Percentiles rank a stretch among this genome's conserved stretches.
Conservation (phyloP, 768 basidiomycete genomes). For the Naganishia randhawae region DNA sequence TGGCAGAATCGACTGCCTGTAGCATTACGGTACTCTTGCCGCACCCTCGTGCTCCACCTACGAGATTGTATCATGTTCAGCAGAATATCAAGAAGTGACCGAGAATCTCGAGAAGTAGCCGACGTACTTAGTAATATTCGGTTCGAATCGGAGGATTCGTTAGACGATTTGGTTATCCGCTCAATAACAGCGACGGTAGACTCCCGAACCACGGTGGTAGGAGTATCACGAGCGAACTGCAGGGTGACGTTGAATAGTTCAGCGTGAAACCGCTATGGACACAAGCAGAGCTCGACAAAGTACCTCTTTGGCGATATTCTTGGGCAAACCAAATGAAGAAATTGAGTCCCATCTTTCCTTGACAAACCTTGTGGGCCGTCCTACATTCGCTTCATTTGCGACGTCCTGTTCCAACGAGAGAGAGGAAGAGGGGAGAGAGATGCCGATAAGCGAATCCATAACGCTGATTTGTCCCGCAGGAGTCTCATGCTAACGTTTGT, state of each 20-base stretch:
- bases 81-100: constrained; percentile 11
- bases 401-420: constrained; percentile 16
- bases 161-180: constrained; percentile 57
- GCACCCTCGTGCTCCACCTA: constrained; percentile 63
- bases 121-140: constrained; percentile 63
- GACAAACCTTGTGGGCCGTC: constrained; percentile 37
- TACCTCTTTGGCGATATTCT: constrained; percentile 68
- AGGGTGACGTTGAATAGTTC: neutral
- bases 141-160: constrained; percentile 56
- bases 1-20: constrained; percentile 69
- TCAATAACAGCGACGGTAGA: constrained; percentile 61
- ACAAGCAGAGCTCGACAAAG: constrained; percentile 33
- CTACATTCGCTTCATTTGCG: constrained; percentile 31
- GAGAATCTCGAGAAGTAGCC: constrained; percentile 2
- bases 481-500: neutral
- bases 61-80: constrained; percentile 51
- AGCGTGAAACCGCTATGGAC: neutral
- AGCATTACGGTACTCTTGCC: constrained; percentile 78
- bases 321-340: constrained; percentile 69
- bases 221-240: constrained; percentile 60
- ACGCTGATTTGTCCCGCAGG: constrained; percentile 7
- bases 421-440: no score
- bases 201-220: constrained; percentile 68
- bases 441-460: neutral
- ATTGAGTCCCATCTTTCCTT: constrained; percentile 44